Conservation (phyloP, 2,329 filamentous ascomycete genomes). For the Pseudogymnoascus sp. region DNA sequence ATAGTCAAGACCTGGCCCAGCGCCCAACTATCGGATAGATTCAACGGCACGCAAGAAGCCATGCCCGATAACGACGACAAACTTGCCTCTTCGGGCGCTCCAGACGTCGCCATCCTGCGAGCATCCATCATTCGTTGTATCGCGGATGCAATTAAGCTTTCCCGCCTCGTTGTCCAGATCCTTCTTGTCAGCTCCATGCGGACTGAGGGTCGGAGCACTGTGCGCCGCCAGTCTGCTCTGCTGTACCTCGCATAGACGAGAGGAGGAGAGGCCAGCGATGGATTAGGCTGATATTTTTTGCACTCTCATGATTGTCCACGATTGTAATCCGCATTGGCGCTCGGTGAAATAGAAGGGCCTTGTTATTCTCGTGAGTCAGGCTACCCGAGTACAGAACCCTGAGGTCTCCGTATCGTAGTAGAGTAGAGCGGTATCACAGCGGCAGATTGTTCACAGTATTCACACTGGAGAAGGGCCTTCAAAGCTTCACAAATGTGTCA, state of each 20-base stretch:
- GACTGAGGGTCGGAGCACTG: background rate
- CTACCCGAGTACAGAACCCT: background rate
- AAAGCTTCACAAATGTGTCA: slow-evolving; percentile 4
- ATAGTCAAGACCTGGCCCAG: slow-evolving; percentile 6
- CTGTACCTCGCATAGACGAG: background rate
- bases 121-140: background rate
- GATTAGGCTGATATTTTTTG: slow-evolving; percentile 5
- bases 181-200: background rate
- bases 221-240: background rate
- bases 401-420: background rate
- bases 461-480: background rate
- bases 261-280: background rate
- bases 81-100: background rate
- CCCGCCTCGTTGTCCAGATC: background rate
- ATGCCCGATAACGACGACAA: slow-evolving; percentile 2
- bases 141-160: background rate
- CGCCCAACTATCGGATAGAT: background rate
- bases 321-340: background rate
- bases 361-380: background rate
- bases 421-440: background rate
- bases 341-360: slow-evolving; percentile 6
- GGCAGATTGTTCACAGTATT: background rate
- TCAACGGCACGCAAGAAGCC: background rate
- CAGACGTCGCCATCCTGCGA: background rate
- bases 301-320: background rate